A percentile compares a stretch with the other conserved stretches of the same genome.
These are phyloP conservation scores for Aspergillus versicolor DNA, from an alignment of 2,329 filamentous ascomycete species.

Conservation along the genomic window DNA sequence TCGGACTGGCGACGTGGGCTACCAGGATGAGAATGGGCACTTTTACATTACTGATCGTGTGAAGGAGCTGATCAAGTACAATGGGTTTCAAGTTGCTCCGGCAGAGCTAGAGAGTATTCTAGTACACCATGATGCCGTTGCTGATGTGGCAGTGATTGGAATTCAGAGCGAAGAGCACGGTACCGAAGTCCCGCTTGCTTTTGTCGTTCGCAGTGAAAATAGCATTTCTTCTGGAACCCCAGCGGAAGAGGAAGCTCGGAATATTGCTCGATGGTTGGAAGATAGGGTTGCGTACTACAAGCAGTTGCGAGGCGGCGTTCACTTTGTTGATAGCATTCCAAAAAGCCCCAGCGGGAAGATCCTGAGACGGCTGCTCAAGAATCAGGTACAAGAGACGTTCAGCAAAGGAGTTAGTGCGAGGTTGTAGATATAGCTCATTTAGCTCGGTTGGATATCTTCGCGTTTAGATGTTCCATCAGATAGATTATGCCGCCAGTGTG, in stretches of 20 bases:
- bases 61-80: slow-evolving; percentile 65
- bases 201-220: slow-evolving; percentile 52
- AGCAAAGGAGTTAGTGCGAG: too few species aligned
- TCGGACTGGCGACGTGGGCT: slow-evolving; percentile 84
- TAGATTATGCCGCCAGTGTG: too few species aligned
- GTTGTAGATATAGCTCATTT: too few species aligned
- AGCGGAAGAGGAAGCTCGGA: slow-evolving; percentile 50
- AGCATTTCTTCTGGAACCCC: slow-evolving; percentile 46
- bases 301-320: slow-evolving; percentile 45
- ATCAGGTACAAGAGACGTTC: slow-evolving; percentile 17
- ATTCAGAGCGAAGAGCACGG: slow-evolving; percentile 60
- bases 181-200: slow-evolving; percentile 68
- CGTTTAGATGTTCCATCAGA: too few species aligned
- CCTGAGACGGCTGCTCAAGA: slow-evolving; percentile 35
- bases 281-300: slow-evolving; percentile 47
- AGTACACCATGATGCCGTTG: slow-evolving; percentile 50
- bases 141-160: slow-evolving; percentile 64
- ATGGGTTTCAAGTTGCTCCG: slow-evolving; percentile 70
- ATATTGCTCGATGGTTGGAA: slow-evolving; percentile 44
- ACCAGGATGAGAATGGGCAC: slow-evolving; percentile 73
- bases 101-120: slow-evolving; percentile 63
- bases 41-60: slow-evolving; percentile 88
- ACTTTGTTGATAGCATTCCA: slow-evolving; percentile 47
- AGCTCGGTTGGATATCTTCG: too few species aligned
- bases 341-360: slow-evolving; percentile 53